Evolutionary conservation across 805 yeast species (phyloP), one percentile per base, ranked within the genome.

Genomic region (Ogataea methylovora): DNA sequence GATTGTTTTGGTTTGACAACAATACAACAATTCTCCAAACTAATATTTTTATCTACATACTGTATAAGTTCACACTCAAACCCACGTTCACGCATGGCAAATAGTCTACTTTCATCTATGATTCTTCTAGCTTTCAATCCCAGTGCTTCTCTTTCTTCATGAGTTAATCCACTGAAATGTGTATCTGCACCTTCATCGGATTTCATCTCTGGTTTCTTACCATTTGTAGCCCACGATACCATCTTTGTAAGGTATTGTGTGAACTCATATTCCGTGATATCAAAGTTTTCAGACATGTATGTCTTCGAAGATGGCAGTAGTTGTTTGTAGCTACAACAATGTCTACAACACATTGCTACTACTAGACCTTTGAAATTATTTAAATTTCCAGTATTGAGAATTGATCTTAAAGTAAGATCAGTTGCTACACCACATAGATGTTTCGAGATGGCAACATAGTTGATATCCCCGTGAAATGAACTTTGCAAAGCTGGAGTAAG

Each of bases 371-470:
- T 54, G 32, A 57, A 55, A 9, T 45, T 35, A 21, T 30, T 33
- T 4, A 33, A 28, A 2, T 39, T 28, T 15, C n/a, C 19, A 2
- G 65, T 39, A 10, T 52, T 44, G 0, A 67, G 40, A 3, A 86
- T 52, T 57, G 86, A 80, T 44, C 76, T 66, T 18, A 88, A 56
- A 0, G 96, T 82, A 32, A 87, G 61, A 53, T 87, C 97, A 0
- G 96, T 88, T 1, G 97, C 97, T 3, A 83, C 94, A 5, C 97
- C 97, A 58, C 97, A 87, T 24, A 88, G 59, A 59, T 87, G 97
- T 54, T 87, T 87, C 4, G 95, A 86, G 3, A 87, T 73, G 2
- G 79, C 85, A 8, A 81, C 79, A 22, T 42, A 43, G 2, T 36
- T 16, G 7, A 35, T 24, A 24, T 32, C 30, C 5, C 36, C 18